A percentile compares a stretch with the other conserved stretches of the same genome.
Evolutionary conservation across 768 basidiomycete species (phyloP).

Genomic region (Leucocoprinus sp.): DNA sequence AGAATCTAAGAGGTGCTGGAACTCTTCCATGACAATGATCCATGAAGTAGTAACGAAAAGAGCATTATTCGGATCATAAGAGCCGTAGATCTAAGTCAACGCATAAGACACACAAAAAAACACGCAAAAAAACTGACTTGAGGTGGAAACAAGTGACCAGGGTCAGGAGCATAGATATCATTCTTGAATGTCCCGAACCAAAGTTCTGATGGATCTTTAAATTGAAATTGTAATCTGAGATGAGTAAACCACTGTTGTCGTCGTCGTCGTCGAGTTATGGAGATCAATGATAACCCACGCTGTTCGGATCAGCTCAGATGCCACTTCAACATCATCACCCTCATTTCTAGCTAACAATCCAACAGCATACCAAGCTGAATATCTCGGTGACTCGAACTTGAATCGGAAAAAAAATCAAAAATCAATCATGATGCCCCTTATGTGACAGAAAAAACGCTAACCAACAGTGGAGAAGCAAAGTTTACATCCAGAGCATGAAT

Average conservation of each 20-base stretch:
- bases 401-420: no score
- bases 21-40: constrained; percentile 25
- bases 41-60: constrained; percentile 23
- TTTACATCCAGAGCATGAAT: constrained; percentile 20
- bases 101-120: not conserved
- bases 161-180: constrained; percentile 13
- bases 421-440: no score
- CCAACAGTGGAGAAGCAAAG: constrained; percentile 20
- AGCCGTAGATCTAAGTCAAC: constrained; percentile 14
- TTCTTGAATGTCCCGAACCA: constrained; percentile 23
- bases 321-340: constrained; percentile 17
- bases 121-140: not conserved
- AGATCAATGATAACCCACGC: constrained; percentile 13
- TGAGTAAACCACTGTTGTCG: not conserved
- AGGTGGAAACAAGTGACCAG: constrained; percentile 14
- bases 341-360: constrained; percentile 22
- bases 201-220: constrained; percentile 19
- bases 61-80: constrained; percentile 21
- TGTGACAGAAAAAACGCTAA: constrained; percentile 8
- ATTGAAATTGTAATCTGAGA: constrained; percentile 13
- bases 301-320: constrained; percentile 16
- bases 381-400: constrained; percentile 23
- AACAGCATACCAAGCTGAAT: constrained; percentile 25
- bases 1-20: constrained; percentile 20
- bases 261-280: not conserved